Evolutionary conservation across 1,139 yeast genomes (phyloP).

Genomic region (Lodderomyces oxycetoniae): DNA sequence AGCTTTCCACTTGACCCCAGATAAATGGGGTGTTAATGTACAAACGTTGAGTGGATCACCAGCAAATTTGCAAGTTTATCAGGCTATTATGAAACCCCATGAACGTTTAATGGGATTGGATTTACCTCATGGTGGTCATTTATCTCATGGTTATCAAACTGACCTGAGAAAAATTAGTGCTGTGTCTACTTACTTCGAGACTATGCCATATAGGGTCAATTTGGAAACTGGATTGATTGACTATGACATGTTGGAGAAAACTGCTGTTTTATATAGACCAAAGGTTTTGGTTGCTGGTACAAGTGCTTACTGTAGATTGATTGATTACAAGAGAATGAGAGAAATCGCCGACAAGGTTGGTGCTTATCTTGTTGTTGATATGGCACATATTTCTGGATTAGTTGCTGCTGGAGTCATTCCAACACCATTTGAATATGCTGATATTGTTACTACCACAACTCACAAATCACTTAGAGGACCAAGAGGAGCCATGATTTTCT

Average conservation of each 20-base stretch:
- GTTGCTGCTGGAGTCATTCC: conserved; percentile 96
- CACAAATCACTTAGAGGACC: conserved; percentile 99
- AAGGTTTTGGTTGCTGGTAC: conserved; percentile 96
- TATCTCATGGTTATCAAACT: conserved; percentile 97
- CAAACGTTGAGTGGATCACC: conserved; percentile 97
- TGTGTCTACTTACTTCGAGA: conserved; percentile 93
- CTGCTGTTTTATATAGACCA: conserved; percentile 88
- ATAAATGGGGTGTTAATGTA: conserved; percentile 96
- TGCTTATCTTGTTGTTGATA: conserved; percentile 92
- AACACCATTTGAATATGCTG: conserved; percentile 94
- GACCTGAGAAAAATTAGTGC: conserved; percentile 92
- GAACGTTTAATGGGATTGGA: conserved; percentile 97
- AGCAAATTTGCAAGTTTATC: conserved; percentile 94
- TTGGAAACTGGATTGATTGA: conserved; percentile 90
- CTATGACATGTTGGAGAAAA: conserved; percentile 88
- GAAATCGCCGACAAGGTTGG: conserved; percentile 95
- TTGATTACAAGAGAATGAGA: conserved; percentile 94
- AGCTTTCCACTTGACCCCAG: conserved; percentile 76
- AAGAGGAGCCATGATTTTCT: conserved; percentile 98
- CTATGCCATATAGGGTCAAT: conserved; percentile 96
- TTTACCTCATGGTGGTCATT: conserved; percentile 97
- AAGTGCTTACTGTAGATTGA: conserved; percentile 91
- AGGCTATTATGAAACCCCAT: conserved; percentile 90
- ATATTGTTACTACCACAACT: conserved; percentile 95
- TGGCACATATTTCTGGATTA: conserved; percentile 98